These are phyloP conservation scores for Kalmanozyma brasiliensis DNA, from an alignment of 1,284 basidiomycete genomes.

Conservation along the genomic window DNA sequence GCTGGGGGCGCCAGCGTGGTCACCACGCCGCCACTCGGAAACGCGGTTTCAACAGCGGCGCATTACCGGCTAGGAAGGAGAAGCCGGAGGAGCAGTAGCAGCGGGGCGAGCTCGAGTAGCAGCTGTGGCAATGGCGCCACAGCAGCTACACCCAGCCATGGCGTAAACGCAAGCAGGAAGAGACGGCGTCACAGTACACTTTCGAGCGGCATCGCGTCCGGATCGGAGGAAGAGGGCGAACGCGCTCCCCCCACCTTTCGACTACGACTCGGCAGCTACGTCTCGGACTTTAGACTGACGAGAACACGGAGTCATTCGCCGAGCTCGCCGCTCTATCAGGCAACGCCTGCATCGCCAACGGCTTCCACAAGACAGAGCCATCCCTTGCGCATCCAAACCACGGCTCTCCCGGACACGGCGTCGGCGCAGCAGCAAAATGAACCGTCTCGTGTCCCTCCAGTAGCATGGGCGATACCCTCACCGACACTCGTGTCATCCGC, in stretches of 20 bases:
- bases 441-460: neutral
- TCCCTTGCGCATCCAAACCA: constrained; percentile 21
- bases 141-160: neutral
- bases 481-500: constrained; percentile 2
- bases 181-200: constrained; percentile 32
- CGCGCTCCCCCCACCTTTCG: constrained; percentile 20
- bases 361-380: constrained; percentile 10
- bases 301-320: constrained; percentile 16
- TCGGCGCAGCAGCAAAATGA: neutral
- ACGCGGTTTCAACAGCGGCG: constrained; percentile 1
- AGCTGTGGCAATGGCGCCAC: neutral
- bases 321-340: constrained; percentile 3
- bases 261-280: constrained; percentile 26
- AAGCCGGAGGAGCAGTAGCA: constrained; percentile 17
- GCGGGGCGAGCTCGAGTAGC: neutral
- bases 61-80: constrained; percentile 15
- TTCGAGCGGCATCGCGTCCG: constrained; percentile 15
- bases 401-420: neutral
- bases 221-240: constrained; percentile 33
- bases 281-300: constrained; percentile 17
- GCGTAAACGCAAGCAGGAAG: constrained; percentile 7
- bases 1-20: neutral
- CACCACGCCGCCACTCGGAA: constrained; percentile 3
- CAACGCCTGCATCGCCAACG: constrained; percentile 14
- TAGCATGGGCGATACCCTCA: neutral